These are phyloP conservation scores for Ceratobasidium sp. DNA, from an alignment of 1,284 basidiomycete genomes.

Conservation along the genomic window DNA sequence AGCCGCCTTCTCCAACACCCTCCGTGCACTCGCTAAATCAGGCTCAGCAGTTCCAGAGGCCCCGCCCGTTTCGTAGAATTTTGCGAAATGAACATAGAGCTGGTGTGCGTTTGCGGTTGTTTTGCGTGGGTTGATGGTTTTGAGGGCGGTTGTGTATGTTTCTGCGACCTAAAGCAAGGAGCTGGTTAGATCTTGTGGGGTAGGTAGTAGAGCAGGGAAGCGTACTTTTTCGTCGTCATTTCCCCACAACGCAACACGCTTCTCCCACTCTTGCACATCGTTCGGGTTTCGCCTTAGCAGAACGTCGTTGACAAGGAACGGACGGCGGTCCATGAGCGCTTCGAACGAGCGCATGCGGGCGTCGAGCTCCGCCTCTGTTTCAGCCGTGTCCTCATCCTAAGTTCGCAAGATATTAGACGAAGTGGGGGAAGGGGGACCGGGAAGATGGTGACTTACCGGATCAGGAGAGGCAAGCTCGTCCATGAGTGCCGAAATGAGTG, in stretches of 20 bases:
- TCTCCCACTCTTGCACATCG: constrained; percentile 99
- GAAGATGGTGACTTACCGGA: constrained; percentile 53
- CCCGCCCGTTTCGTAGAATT: constrained; percentile 97
- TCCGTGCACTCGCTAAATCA: constrained; percentile 87
- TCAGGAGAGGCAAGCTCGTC: constrained; percentile 75
- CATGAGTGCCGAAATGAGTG: constrained; percentile 93
- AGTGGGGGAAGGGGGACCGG: not conserved
- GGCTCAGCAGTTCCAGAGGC: constrained; percentile 77
- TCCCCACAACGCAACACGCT: constrained; percentile 92
- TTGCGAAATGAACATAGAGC: constrained; percentile 94
- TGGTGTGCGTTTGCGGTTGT: constrained; percentile 92
- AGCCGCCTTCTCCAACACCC: constrained; percentile 91
- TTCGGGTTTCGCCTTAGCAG: constrained; percentile 93
- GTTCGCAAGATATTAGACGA: constrained; percentile 46
- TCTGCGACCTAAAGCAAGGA: constrained; percentile 74
- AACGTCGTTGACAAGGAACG: constrained; percentile 97
- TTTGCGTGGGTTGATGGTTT: constrained; percentile 89
- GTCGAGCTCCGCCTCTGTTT: constrained; percentile 90
- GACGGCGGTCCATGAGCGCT: constrained; percentile 92
- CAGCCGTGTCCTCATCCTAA: constrained; percentile 80
- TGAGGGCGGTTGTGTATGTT: constrained; percentile 90
- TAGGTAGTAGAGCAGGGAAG: not conserved
- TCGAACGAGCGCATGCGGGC: constrained; percentile 93
- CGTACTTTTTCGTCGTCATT: constrained; percentile 89
- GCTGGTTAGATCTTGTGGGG: not conserved